These are phyloP conservation scores for Oenanthe javanica DNA, from an alignment of 140 eudicot species.

Conservation along the genomic window DNA sequence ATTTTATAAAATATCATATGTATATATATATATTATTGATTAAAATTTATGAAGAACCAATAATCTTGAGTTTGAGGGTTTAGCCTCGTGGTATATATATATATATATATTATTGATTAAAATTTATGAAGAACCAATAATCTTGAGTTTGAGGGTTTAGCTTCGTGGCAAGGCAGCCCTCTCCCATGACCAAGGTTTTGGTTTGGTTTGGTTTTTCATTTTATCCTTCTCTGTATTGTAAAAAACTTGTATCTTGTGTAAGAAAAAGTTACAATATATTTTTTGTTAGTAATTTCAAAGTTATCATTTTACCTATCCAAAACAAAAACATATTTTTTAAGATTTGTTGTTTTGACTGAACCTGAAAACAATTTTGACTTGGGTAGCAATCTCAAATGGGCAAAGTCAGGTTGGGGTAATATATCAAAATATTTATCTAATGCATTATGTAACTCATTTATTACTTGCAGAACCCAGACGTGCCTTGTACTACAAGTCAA, in stretches of 20 bases:
- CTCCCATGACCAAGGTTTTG: background rate
- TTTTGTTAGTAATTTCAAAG: background rate
- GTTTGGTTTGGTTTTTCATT: background rate
- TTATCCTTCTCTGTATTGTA: background rate
- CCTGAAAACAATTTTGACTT: background rate
- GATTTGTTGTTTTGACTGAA: background rate
- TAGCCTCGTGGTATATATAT: background rate
- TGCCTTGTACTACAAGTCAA: constrained; percentile 57
- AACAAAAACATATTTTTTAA: background rate
- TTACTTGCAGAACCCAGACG: constrained; percentile 72
- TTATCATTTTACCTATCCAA: background rate
- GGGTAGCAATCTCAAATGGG: background rate
- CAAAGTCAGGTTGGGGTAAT: background rate
- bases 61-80: background rate
- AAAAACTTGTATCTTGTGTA: background rate
- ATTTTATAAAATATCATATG: background rate
- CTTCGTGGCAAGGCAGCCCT: background rate
- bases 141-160: background rate
- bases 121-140: background rate
- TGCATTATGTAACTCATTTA: constrained; percentile 15
- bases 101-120: background rate
- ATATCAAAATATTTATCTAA: background rate
- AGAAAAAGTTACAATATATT: background rate
- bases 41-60: background rate
- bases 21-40: background rate